Evolutionary conservation across 495 filamentous ascomycete species (phyloP).

Genomic region (Penicillium bovifimosum): DNA sequence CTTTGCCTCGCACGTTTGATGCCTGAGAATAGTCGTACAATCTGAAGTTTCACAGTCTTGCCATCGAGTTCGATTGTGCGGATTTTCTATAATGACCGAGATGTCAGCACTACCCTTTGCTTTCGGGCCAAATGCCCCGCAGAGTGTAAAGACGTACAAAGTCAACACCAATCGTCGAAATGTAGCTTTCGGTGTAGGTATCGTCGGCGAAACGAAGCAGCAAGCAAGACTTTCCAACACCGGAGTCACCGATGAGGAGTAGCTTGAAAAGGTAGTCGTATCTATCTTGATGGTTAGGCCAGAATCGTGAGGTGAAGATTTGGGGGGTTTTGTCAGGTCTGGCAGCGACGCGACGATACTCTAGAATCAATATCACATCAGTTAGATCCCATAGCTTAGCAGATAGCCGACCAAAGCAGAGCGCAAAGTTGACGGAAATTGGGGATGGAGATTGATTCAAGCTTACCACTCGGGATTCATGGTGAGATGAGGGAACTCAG

Average conservation of each 20-base stretch:
- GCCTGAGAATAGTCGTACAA: slow-evolving; percentile 58
- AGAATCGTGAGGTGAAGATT: slow-evolving; percentile 7
- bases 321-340: background rate
- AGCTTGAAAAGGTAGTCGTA: slow-evolving; percentile 99
- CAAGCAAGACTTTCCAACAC: slow-evolving; percentile 99
- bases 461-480: slow-evolving; percentile 97
- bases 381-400: background rate
- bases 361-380: slow-evolving; percentile 15
- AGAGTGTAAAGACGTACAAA: slow-evolving; percentile 62
- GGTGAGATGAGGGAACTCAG: slow-evolving; percentile 30
- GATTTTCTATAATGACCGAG: slow-evolving; percentile 73
- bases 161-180: slow-evolving; percentile 98
- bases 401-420: background rate
- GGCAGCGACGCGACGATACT: slow-evolving; percentile 12
- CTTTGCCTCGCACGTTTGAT: background rate
- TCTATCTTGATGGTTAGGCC: slow-evolving; percentile 51
- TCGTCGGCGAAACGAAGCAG: slow-evolving; percentile 97
- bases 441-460: slow-evolving; percentile 16
- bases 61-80: slow-evolving; percentile 97
- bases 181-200: slow-evolving; percentile 99
- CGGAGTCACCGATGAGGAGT: slow-evolving; percentile 98
- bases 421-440: slow-evolving; percentile 5
- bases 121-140: slow-evolving; percentile 4
- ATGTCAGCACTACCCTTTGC: slow-evolving; percentile 15
- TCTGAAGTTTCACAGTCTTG: slow-evolving; percentile 99